A percentile compares a stretch with the other conserved stretches of the same genome.
Conservation (phyloP, 2,329 filamentous ascomycete genomes). For the Venturia asperata region DNA sequence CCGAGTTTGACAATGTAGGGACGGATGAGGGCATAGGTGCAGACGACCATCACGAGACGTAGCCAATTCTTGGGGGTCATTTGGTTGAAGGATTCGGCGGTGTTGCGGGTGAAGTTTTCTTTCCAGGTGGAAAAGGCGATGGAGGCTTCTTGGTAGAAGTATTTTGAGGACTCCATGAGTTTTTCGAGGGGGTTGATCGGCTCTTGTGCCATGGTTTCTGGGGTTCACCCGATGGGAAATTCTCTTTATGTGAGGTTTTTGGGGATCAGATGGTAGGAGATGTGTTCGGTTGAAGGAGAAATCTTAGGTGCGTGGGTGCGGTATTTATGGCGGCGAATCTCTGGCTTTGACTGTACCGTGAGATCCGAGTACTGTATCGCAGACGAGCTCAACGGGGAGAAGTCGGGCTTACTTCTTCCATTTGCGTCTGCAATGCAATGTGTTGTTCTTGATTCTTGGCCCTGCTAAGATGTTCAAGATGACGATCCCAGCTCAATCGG, state of each 20-base stretch:
- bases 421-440: background rate
- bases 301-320: background rate
- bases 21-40: conserved; percentile 65
- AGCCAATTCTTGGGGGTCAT: conserved; percentile 47
- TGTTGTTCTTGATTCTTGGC: conserved; percentile 4
- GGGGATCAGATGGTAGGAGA: background rate
- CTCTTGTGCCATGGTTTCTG: conserved; percentile 16
- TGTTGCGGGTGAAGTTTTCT: conserved; percentile 35
- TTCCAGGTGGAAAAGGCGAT: conserved; percentile 28
- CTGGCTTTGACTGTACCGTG: background rate
- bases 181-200: conserved; percentile 18
- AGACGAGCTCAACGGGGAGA: background rate
- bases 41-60: conserved; percentile 63
- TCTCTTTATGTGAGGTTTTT: background rate
- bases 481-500: background rate
- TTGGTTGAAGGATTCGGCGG: conserved; percentile 36
- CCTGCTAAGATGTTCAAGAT: background rate
- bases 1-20: conserved; percentile 66
- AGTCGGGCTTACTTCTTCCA: background rate
- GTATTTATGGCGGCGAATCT: conserved; percentile 3
- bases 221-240: background rate
- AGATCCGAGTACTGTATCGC: background rate
- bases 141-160: conserved; percentile 10
- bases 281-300: background rate
- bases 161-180: conserved; percentile 6